These are phyloP conservation scores for Mucuna pruriens DNA, from an alignment of 306 rosid species.

Conservation along the genomic window DNA sequence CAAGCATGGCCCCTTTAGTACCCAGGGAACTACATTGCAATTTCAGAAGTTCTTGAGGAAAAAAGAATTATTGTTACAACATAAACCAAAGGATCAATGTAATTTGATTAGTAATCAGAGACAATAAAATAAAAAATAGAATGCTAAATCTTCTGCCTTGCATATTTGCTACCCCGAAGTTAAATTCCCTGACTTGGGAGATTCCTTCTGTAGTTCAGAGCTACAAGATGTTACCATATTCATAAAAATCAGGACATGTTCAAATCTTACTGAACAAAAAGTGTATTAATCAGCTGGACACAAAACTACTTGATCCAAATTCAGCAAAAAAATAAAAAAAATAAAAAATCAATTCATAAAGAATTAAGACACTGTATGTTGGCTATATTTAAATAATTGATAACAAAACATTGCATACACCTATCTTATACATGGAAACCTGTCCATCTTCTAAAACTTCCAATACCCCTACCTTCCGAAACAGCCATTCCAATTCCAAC, in stretches of 20 bases:
- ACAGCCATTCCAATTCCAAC: slow-evolving; percentile 79
- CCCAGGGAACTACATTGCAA: not conserved
- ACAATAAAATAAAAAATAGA: not conserved
- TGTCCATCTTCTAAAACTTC: slow-evolving; percentile 62
- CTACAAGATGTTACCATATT: not conserved
- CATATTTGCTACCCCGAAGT: not conserved
- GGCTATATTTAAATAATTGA: slow-evolving; percentile 6
- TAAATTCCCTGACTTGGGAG: not conserved
- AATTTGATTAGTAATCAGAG: not conserved
- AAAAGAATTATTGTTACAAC: not conserved
- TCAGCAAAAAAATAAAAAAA: not conserved
- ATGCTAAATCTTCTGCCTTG: slow-evolving; percentile 16
- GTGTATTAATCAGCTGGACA: slow-evolving; percentile 9
- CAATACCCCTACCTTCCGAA: slow-evolving; percentile 53
- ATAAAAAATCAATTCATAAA: slow-evolving; percentile 15
- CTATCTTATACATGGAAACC: slow-evolving; percentile 60
- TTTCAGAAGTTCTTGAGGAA: not conserved
- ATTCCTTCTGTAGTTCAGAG: slow-evolving; percentile 10
- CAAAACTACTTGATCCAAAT: slow-evolving; percentile 18
- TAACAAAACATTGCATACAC: slow-evolving; percentile 7
- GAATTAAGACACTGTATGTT: slow-evolving; percentile 2
- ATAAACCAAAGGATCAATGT: not conserved
- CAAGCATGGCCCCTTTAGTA: not conserved
- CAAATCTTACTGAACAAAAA: slow-evolving; percentile 24
- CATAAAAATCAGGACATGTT: slow-evolving; percentile 11